Base-by-base conservation (phyloP, 83 land plant genomes). In the Picea abies region DNA sequence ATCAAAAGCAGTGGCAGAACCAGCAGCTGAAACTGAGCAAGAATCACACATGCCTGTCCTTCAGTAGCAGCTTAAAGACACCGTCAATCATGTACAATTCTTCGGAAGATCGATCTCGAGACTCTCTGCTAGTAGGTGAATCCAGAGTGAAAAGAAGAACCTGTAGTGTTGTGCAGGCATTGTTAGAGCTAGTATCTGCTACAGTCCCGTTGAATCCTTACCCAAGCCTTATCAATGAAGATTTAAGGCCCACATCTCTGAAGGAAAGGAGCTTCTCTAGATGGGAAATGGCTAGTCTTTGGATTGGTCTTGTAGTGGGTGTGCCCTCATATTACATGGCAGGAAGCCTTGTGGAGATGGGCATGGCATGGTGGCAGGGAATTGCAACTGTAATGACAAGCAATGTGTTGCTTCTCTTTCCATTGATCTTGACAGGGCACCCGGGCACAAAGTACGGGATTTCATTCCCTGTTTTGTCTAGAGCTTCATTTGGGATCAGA, bases 281-380 rank as follows among this genome's bases (percentile, higher is more conserved):
- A 52, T 78, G 73, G 87, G 99, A 97, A 63, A 80, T 97, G 90
- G 92, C 98, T 69, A 85, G 88, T 65, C 84, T 97, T 16, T 97
- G 99, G 99, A 68, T 95, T 23, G 98, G 98, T n/a, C 85, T 97
- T 16, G 98, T 95, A 56, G 98, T 95, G 32, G 94, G 96, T 25
- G 93, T 97, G 10, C 98, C 99, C 16, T 66, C 93, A 19, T 97
- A 93, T 82, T 95, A 95, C 84, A 81, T 97, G 71, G 99, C 99
- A 41, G 98, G 99, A 4, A 91, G 90, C 84, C 90, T 97, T 23
- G 98, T 97, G 19, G 95, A 95, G 66, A 83, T 93, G 58, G 99
- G 99, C 52, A 97, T 97, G 99, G 80, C 99, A 19, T 97, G 98
- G 98, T 93, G 93, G 93, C 99, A 97, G 66, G 99, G 96, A 32